A percentile compares a stretch with the other conserved stretches of the same genome.
Conservation (phyloP, 2,329 filamentous ascomycete genomes). For the Zalaria sp. region DNA sequence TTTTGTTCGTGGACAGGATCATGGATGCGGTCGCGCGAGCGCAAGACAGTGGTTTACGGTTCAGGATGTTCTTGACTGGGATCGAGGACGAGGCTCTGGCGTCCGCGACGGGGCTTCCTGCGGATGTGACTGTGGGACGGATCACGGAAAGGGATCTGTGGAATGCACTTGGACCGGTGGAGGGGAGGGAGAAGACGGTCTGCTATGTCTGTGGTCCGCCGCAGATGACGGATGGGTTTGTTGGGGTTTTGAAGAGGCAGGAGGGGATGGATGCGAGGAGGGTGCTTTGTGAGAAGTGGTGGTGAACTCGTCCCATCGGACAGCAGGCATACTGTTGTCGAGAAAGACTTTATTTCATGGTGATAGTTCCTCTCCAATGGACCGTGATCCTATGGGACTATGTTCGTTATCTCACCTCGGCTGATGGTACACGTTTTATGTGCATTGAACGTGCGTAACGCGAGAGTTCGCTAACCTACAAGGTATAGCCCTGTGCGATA, state of each 20-base stretch:
- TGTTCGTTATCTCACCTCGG: too few relatives aligned
- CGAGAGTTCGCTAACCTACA: too few relatives aligned
- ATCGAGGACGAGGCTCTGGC: conserved; percentile 8
- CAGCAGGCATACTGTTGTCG: too few relatives aligned
- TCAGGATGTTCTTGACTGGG: conserved; percentile 18
- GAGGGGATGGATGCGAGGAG: conserved; percentile 22
- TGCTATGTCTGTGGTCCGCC: conserved; percentile 36
- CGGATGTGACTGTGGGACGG: conserved; percentile 8
- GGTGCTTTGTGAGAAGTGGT: conserved; percentile 39
- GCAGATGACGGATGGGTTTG: conserved; percentile 33
- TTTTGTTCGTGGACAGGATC: conserved; percentile 35
- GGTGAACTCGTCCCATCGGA: conserved; percentile 17
- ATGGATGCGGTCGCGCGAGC: conserved; percentile 14
- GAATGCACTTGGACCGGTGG: conserved; percentile 20
- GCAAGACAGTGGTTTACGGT: conserved; percentile 11
- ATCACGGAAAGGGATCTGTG: conserved; percentile 21
- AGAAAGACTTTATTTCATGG: too few relatives aligned
- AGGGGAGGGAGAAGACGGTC: conserved; percentile 22
- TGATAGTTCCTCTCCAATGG: too few relatives aligned
- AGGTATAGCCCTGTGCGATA: too few relatives aligned
- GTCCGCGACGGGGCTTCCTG: conserved; percentile 1
- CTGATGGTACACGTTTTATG: too few relatives aligned
- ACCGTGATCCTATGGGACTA: too few relatives aligned
- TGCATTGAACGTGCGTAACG: too few relatives aligned
- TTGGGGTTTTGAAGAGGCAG: conserved; percentile 23